Evolutionary conservation across 1,139 yeast genomes (phyloP), one percentile per base, ranked within the genome.

Genomic region (Pneumocystis oryctolagi): DNA sequence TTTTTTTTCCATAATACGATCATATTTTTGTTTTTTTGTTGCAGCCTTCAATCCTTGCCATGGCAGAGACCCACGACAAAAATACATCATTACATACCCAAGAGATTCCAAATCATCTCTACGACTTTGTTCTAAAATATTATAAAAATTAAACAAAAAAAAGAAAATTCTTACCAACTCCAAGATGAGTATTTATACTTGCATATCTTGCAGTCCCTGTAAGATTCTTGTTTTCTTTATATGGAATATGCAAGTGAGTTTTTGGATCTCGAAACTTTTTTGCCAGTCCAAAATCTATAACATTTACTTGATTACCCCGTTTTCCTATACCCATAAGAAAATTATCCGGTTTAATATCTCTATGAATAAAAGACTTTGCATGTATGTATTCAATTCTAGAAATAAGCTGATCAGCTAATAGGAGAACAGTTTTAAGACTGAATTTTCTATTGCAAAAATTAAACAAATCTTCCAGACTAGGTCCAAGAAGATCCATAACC

Each of bases 11-110:
- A 90, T 85, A 71, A 92, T 92, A 67, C 97, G 82, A 75, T 90
- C 97, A 75, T 92, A 92, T 76, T 92, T 92, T 75, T 92, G 89
- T 76, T 92, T 92, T 77, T 92, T 92, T 56, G 95, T 89, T 68
- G 96, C 95, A n/a, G 97, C 98, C 76, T 90, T 90, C 68, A 92
- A 80, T 35, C 98, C 97, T 77, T 92, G 98, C 98, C 98, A 92
- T 62, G 98, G 98, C 71, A 92, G 81, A 67, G 88, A 89, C 61
- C 98, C 98, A 69, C 95, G 81, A 70, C 92, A 76, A 72, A 92
- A 92, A 76, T 92, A 92, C 76, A 92, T 85, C 73, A 92, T 88
- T 2, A 92, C 97, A 75, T 92, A 97, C 59, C 97, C 97, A 69
- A 92, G 78, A 8, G 95, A 89, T 76, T 92, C 98, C 71, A 92